These are phyloP conservation scores for Cucumis cinereus DNA, from an alignment of 306 rosid species.

Conservation along the genomic window DNA sequence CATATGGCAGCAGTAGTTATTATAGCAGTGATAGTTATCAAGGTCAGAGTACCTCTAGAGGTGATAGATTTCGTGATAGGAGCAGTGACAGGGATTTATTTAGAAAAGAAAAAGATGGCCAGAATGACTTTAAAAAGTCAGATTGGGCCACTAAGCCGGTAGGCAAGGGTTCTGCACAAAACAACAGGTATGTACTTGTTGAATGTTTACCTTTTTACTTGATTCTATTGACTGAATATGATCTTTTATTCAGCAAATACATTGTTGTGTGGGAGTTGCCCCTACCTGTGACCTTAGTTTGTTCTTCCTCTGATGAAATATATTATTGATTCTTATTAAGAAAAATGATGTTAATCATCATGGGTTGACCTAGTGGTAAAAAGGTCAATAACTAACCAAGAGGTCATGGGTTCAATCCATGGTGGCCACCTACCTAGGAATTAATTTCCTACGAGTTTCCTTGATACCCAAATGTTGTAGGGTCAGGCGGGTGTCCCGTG, in stretches of 20 bases:
- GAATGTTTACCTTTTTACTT: not conserved
- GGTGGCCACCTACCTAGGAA: no score
- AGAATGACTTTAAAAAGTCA: slow-evolving; percentile 37
- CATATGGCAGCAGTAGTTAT: slow-evolving; percentile 41
- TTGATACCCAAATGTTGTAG: no score
- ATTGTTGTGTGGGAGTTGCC: not conserved
- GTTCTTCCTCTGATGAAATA: not conserved
- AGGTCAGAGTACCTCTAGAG: slow-evolving; percentile 35
- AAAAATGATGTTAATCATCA: not conserved
- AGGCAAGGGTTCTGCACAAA: slow-evolving; percentile 42
- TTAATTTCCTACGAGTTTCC: no score
- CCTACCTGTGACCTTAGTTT: not conserved
- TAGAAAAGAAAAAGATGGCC: slow-evolving; percentile 47
- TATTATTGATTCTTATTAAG: no score
- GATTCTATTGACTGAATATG: not conserved
- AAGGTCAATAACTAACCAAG: no score
- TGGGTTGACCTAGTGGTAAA: no score
- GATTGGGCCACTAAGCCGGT: slow-evolving; percentile 24
- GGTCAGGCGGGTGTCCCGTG: no score
- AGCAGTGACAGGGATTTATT: slow-evolving; percentile 38
- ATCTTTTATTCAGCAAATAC: not conserved
- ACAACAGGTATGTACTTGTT: slow-evolving; percentile 38
- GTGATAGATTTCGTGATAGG: slow-evolving; percentile 44
- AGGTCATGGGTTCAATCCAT: no score
- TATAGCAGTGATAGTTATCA: slow-evolving; percentile 56